Base-by-base conservation (phyloP, 176 grass and related monocot genomes). In the Pontederia crassipes region DNA sequence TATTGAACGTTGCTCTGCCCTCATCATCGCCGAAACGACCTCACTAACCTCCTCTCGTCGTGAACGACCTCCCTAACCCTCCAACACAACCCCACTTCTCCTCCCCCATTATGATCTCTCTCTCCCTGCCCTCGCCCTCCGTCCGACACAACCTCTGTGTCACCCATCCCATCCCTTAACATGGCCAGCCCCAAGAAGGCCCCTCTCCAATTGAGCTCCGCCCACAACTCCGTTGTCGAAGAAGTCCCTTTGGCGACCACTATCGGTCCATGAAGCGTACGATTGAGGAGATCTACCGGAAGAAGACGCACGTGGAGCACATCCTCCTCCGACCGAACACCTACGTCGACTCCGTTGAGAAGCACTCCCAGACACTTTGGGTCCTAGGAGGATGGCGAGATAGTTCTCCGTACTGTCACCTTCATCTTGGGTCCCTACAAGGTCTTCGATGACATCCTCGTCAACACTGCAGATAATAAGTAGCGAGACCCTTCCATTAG, bases 371-470 rank as follows among this genome's bases (percentile, higher is more conserved):
- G 83, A 8, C 52, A 45, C 86, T 95, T 12, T 95, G 90, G 90
- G 83, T n/a, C 89, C 24, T 95, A 72, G 75, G 79, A 85, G 66
- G 59, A 45, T 14, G 75, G 73, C n/a, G 84, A 61, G 74, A 88
- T 91, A 84, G 74, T 62, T 50, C 68, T 72, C 10, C 81, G 87
- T 2, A 12, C 61, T 4, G 64, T 98, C 64, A 55, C 74, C 73
- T 98, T 83, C 77, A 87, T 98, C 18, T 84, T 87, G 9, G 93
- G 93, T 48, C 71, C 92, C 46, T 98, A 98, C 81, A 92, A 98
- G 74, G 89, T 98, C 79, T 92, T 98, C 62, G 87, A 98, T 66
- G 93, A 98, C 79, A 98, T 98, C 73, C 87, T 98, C 55, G 87
- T 98, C 56, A 92, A 98, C 67, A 84, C 87, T 24, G 20, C n/a